A percentile compares a stretch with the other conserved stretches of the same genome.
Conservation (phyloP, 2,329 filamentous ascomycete species). For the Teratosphaeria destructans region DNA sequence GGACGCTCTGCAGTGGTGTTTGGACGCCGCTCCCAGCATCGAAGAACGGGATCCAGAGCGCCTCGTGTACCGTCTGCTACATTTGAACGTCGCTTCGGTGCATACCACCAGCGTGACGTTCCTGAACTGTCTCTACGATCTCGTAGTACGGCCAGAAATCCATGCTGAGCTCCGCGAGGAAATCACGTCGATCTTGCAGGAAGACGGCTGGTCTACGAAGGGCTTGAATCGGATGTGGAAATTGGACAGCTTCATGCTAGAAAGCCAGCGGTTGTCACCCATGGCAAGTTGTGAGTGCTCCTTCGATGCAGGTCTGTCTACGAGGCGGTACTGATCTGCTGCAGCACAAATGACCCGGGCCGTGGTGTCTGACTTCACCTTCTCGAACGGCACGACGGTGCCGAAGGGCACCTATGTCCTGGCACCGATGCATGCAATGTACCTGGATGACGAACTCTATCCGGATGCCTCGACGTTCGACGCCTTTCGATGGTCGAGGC, state of each 20-base stretch:
- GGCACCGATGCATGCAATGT: background rate
- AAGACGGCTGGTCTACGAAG: background rate
- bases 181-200: background rate
- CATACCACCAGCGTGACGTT: background rate
- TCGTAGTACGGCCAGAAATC: background rate
- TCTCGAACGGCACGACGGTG: background rate
- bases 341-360: background rate
- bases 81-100: background rate
- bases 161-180: background rate
- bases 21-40: background rate
- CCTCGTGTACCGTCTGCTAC: background rate
- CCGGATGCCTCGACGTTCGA: background rate
- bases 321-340: background rate
- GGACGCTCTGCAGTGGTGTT: background rate
- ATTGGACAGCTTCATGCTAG: background rate
- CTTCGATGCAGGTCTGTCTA: background rate
- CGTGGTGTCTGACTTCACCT: background rate
- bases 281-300: background rate
- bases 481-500: background rate
- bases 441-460: background rate
- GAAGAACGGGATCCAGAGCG: background rate
- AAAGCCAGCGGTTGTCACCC: background rate
- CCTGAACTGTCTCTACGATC: background rate
- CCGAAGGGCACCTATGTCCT: background rate
- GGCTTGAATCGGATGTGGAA: background rate